Evolutionary conservation across 192 early-diverging fungal genomes (phyloP), one percentile per base, ranked within the genome.

Genomic region (Podila clonocystis): DNA sequence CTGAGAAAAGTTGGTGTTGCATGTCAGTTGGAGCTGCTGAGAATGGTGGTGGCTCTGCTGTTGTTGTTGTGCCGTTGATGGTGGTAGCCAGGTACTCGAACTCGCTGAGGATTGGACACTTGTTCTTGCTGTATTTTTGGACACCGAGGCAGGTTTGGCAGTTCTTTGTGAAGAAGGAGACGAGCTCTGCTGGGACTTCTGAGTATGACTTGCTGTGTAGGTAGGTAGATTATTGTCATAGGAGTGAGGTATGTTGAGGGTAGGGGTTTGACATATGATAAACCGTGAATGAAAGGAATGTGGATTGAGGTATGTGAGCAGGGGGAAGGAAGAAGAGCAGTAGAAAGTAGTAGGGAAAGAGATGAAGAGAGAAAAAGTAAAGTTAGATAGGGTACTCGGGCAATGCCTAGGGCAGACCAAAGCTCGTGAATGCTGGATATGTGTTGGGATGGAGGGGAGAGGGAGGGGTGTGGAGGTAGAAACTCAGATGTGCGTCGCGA

Each of bases 91-190:
- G 62, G 64, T 80, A 80, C 62, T 80, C 77, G 41, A 73, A 68
- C 45, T 80, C 77, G 33, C 72, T 80, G 0, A 80, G 58, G 67
- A 80, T 73, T 1, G 77, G 77, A 4, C 77, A 65, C 62, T 80
- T 80, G 70, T 80, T 80, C 58, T 80, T 80, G 62, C 77, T 80
- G 66, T 73, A 80, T 52, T 73, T 80, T 31, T 70, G 77, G 9
- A 80, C 77, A 61, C 77, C 77, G 12, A 80, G 70, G 24, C 77
- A 80, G 2, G 77, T 80, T 62, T 80, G 77, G 33, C 77, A 80
- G 52, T 80, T 80, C 70, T 80, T 80, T 34, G 77, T 80, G 68
- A 80, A 80, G 59, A 80, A 70, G 15, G 70, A 80, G 41, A 80
- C 77, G 19, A 80, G 55, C 31, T 80, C 77, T 63, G 77, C 77